Conservation (phyloP, 1,139 yeast species). For the Hansenula sp. region DNA sequence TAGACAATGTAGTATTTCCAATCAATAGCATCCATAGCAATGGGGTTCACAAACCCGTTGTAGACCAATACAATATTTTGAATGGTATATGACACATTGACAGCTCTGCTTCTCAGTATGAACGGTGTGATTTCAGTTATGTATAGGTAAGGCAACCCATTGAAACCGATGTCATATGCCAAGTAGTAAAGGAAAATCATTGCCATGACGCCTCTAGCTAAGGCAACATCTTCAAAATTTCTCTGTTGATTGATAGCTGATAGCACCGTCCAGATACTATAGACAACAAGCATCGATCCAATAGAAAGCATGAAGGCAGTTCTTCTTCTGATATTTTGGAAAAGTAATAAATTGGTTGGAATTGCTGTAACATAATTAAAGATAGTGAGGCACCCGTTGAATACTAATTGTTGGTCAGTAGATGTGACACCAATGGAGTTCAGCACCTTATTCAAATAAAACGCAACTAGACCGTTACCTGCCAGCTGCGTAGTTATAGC, state of each 20-base stretch:
- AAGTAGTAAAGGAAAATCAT: conserved; percentile 33
- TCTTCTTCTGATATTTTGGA: conserved; percentile 30
- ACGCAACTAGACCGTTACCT: conserved; percentile 51
- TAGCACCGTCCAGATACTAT: conserved; percentile 32
- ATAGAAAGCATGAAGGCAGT: conserved; percentile 24
- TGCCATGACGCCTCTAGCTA: conserved; percentile 33
- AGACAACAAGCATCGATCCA: conserved; percentile 28
- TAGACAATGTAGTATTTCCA: conserved; percentile 62
- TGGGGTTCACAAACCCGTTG: conserved; percentile 52
- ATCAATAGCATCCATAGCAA: conserved; percentile 54
- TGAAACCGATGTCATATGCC: conserved; percentile 29
- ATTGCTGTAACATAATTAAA: conserved; percentile 25
- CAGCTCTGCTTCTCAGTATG: conserved; percentile 33
- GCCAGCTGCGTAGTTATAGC: conserved; percentile 37
- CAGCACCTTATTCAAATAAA: conserved; percentile 45
- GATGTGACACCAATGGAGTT: conserved; percentile 48
- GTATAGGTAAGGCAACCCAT: conserved; percentile 31
- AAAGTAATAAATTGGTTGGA: conserved; percentile 26
- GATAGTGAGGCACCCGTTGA: conserved; percentile 34
- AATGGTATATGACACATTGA: conserved; percentile 25
- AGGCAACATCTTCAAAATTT: conserved; percentile 24
- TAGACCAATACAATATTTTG: conserved; percentile 28
- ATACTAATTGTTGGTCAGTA: conserved; percentile 37
- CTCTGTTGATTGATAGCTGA: conserved; percentile 29
- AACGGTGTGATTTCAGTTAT: conserved; percentile 37